Conservation (phyloP, 805 yeast genomes). For the Candida maris region DNA sequence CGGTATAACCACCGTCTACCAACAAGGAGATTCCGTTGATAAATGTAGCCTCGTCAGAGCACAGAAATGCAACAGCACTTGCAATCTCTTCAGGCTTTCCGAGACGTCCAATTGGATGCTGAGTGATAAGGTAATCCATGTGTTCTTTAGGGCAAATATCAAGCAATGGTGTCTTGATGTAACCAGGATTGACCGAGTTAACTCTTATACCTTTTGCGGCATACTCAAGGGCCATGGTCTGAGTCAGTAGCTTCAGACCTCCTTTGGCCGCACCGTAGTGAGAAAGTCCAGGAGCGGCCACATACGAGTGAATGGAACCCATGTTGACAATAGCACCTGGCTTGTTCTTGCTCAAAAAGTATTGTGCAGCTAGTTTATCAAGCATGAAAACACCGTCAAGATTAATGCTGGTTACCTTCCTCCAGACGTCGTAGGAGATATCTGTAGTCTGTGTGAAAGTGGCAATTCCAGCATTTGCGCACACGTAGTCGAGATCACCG, state of each 20-base stretch:
- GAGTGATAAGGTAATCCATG: constrained; percentile 4
- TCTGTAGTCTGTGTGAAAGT: constrained; percentile 9
- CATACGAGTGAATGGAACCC: constrained; percentile 6
- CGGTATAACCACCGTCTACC: constrained; percentile 5
- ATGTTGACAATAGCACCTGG: constrained; percentile 6
- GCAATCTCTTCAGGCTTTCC: constrained; percentile 20
- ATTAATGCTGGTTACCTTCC: constrained; percentile 10
- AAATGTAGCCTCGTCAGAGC: constrained; percentile 18
- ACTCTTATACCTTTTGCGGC: constrained; percentile 8
- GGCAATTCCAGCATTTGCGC: constrained; percentile 18
- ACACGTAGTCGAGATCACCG: constrained; percentile 14
- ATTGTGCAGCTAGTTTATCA: constrained; percentile 10
- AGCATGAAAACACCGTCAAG: constrained; percentile 16
- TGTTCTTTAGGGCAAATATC: constrained; percentile 6
- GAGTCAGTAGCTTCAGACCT: constrained; percentile 5
- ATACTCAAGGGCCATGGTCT: constrained; percentile 5
- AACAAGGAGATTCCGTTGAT: constrained; percentile 1
- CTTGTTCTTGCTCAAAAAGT: constrained; percentile 5
- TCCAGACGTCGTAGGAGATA: constrained; percentile 13
- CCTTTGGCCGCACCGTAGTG: constrained; percentile 4
- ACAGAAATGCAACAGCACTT: constrained; percentile 17
- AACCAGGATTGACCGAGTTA: constrained; percentile 11
- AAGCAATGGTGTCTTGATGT: constrained; percentile 6
- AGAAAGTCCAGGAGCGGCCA: constrained; percentile 4
- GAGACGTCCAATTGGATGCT: constrained; percentile 18